phyloP scores from a whole-genome alignment of 257 asterid genomes.

The Nicotiana otophora region DNA sequence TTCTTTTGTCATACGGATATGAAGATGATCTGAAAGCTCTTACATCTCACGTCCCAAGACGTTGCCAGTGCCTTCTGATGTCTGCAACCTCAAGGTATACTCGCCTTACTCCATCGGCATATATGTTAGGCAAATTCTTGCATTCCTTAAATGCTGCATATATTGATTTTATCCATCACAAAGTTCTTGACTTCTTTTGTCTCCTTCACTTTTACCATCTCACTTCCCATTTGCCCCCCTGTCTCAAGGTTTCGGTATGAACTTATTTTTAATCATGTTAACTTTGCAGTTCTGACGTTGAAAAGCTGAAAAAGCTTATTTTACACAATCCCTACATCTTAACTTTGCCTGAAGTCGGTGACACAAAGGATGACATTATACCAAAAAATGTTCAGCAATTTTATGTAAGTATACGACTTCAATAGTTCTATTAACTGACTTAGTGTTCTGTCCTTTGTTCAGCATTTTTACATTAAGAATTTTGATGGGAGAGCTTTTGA shows the following conservation, averaged over 20 bases:
- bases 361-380: constrained; percentile 71
- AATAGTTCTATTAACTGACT: neutral
- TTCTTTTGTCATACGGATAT: constrained; percentile 85
- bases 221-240: neutral
- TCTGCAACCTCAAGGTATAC: constrained; percentile 94
- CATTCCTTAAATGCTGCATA: neutral
- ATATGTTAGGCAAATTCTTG: constrained; percentile 6
- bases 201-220: neutral
- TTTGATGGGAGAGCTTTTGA: neutral
- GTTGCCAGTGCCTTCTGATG: constrained; percentile 96
- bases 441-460: neutral
- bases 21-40: constrained; percentile 85
- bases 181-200: neutral
- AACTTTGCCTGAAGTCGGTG: constrained; percentile 81
- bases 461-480: neutral
- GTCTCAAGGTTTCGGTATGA: neutral
- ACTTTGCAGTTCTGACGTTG: constrained; percentile 76
- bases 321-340: constrained; percentile 86
- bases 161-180: neutral
- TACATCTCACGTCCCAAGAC: constrained; percentile 64
- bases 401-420: constrained; percentile 50
- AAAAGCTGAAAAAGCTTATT: constrained; percentile 85
- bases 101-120: constrained; percentile 1
- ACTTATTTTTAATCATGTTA: constrained; percentile 12
- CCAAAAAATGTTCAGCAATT: constrained; percentile 90